A percentile compares a stretch with the other conserved stretches of the same genome.
Conservation (phyloP, 2,329 filamentous ascomycete genomes). For the Pyricularia grisea region DNA sequence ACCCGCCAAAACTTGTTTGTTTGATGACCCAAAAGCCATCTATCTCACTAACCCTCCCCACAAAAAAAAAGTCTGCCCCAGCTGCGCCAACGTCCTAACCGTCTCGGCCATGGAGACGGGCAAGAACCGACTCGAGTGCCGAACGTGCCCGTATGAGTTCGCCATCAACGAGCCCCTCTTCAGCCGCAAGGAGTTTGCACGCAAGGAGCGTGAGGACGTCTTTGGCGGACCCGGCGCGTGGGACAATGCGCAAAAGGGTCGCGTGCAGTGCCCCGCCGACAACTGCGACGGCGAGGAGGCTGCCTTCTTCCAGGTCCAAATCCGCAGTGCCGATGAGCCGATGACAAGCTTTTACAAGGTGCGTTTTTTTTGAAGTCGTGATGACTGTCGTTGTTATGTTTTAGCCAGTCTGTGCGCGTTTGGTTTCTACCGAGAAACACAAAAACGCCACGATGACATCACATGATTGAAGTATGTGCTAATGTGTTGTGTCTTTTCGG, state of each 20-base stretch:
- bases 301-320: constrained; percentile 95
- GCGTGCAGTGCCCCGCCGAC: constrained; percentile 73
- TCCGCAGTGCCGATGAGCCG: constrained; percentile 94
- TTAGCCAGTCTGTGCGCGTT: background rate
- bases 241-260: constrained; percentile 82
- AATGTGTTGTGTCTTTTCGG: constrained; percentile 6
- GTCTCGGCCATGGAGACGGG: constrained; percentile 50
- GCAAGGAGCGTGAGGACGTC: constrained; percentile 81
- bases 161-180: constrained; percentile 70
- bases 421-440: background rate
- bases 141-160: constrained; percentile 90
- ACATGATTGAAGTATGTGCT: background rate
- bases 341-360: constrained; percentile 97
- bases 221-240: constrained; percentile 82
- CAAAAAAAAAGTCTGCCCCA: constrained; percentile 58
- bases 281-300: constrained; percentile 75
- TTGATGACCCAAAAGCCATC: constrained; percentile 7
- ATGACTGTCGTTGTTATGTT: background rate
- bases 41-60: background rate
- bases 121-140: constrained; percentile 84
- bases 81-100: constrained; percentile 76
- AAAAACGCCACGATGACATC: background rate
- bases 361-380: constrained; percentile 9
- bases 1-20: no score
- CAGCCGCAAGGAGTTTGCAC: constrained; percentile 73